These are phyloP conservation scores for Penicillium crystallinum DNA, from an alignment of 495 filamentous ascomycete genomes.

Conservation along the genomic window DNA sequence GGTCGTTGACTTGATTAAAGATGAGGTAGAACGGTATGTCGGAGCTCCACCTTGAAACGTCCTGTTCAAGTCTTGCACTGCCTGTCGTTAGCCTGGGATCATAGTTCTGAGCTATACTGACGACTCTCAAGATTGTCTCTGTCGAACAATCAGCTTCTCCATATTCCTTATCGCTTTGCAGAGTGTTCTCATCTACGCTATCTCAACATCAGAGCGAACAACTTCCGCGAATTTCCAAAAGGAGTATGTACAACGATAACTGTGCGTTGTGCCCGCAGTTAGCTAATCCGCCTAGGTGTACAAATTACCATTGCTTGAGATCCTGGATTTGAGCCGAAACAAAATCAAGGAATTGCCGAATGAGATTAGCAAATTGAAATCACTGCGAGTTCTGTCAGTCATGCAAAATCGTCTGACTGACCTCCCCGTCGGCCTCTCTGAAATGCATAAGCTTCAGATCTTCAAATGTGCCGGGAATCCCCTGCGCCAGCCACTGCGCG, in stretches of 20 bases:
- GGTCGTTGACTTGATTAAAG: conserved; percentile 86
- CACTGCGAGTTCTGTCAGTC: conserved; percentile 70
- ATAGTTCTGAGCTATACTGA: conserved; percentile 1
- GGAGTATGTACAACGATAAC: conserved; percentile 53
- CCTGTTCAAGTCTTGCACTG: neutral
- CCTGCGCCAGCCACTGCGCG: conserved; percentile 47
- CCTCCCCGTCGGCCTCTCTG: conserved; percentile 74
- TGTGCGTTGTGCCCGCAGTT: neutral
- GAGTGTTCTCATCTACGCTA: conserved; percentile 86
- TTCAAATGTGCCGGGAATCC: conserved; percentile 86
- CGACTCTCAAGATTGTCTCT: conserved; percentile 63
- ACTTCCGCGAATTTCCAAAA: conserved; percentile 80
- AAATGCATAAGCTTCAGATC: conserved; percentile 83
- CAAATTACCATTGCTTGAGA: conserved; percentile 79
- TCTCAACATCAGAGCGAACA: conserved; percentile 87
- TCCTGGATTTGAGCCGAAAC: conserved; percentile 86
- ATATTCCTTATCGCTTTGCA: conserved; percentile 75
- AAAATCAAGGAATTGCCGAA: conserved; percentile 71
- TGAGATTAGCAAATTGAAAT: conserved; percentile 71
- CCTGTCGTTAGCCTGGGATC: neutral
- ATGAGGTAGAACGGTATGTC: conserved; percentile 82
- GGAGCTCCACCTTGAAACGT: neutral
- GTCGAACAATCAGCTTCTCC: conserved; percentile 79
- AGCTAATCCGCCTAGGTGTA: conserved; percentile 55
- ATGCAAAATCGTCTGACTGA: conserved; percentile 81